phyloP scores from a whole-genome alignment of 2,329 filamentous ascomycete species.

The Cyanodermella asteris region DNA sequence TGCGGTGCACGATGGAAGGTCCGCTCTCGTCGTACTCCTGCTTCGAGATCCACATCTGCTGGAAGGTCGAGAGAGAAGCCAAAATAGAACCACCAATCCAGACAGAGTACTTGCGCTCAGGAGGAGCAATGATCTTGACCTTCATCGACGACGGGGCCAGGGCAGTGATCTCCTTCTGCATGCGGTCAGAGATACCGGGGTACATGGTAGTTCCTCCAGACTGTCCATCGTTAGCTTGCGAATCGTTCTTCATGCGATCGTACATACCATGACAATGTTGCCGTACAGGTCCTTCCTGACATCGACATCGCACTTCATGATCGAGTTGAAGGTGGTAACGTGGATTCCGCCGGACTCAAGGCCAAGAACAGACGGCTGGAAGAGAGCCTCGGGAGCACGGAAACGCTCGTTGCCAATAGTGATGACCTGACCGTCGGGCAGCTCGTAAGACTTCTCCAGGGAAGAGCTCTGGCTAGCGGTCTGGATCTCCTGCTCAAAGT shows the following conservation, averaged over 20 bases:
- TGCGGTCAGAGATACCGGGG: conserved; percentile 99
- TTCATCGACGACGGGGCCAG: conserved; percentile 99
- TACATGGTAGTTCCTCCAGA: conserved; percentile 99
- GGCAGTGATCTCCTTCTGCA: conserved; percentile 99
- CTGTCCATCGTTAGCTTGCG: conserved; percentile 28
- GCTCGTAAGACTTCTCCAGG: conserved; percentile 99
- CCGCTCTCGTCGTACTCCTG: conserved; percentile 99
- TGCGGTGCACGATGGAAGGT: conserved; percentile 98
- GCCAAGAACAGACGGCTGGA: conserved; percentile 96
- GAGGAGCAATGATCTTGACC: conserved; percentile 99
- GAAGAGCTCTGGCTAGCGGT: conserved; percentile 96
- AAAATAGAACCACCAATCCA: conserved; percentile 99
- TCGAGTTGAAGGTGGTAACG: conserved; percentile 99
- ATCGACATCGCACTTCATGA: conserved; percentile 99
- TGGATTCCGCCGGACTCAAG: conserved; percentile 98
- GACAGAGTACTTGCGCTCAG: conserved; percentile 99
- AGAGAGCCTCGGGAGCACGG: conserved; percentile 97
- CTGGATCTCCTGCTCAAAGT: conserved; percentile 99
- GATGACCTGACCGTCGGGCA: conserved; percentile 98
- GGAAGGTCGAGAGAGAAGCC: conserved; percentile 98
- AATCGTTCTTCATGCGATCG: conserved; percentile 3
- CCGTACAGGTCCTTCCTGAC: conserved; percentile 99
- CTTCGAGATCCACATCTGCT: conserved; percentile 99
- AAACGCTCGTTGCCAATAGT: conserved; percentile 99
- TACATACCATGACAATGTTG: conserved; percentile 98